phyloP scores from a whole-genome alignment of 1,139 yeast species.

The Hyphopichia khmerensis region DNA sequence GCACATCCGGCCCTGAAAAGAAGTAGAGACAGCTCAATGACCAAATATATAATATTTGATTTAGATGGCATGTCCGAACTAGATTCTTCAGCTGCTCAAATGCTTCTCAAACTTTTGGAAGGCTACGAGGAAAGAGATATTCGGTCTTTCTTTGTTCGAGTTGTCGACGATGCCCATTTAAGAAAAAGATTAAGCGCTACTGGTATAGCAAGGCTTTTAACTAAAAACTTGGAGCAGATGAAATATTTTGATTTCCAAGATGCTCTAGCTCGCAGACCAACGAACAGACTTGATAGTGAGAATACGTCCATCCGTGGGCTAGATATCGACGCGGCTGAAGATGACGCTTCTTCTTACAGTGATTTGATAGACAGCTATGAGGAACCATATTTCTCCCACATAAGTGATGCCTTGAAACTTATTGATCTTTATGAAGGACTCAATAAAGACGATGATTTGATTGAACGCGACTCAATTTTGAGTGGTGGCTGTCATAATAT shows the following conservation, averaged over 20 bases:
- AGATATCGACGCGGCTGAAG: slow-evolving; percentile 8
- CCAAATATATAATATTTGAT: slow-evolving; percentile 74
- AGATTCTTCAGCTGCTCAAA: slow-evolving; percentile 87
- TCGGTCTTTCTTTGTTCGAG: slow-evolving; percentile 63
- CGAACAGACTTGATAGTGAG: slow-evolving; percentile 1
- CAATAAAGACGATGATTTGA: not conserved
- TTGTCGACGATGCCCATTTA: slow-evolving; percentile 41
- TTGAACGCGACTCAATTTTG: slow-evolving; percentile 5
- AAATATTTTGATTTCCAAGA: slow-evolving; percentile 15
- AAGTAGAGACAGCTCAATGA: slow-evolving; percentile 51
- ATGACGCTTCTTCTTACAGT: slow-evolving; percentile 15
- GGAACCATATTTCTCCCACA: slow-evolving; percentile 39
- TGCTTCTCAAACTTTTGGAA: slow-evolving; percentile 58
- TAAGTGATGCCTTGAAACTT: slow-evolving; percentile 42
- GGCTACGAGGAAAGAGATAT: slow-evolving; percentile 59
- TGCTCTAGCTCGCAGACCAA: slow-evolving; percentile 4
- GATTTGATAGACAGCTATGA: slow-evolving; percentile 27
- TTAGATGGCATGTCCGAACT: slow-evolving; percentile 81
- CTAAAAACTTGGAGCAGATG: slow-evolving; percentile 18
- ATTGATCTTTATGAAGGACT: slow-evolving; percentile 35
- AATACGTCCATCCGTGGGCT: not conserved
- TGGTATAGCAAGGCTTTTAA: slow-evolving; percentile 30
- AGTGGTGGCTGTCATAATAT: no score
- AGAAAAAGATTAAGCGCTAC: slow-evolving; percentile 29
- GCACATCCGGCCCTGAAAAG: slow-evolving; percentile 82